Evolutionary conservation across 768 basidiomycete genomes (phyloP), one percentile per base, ranked within the genome.

Genomic region (Steccherinum ochraceum): DNA sequence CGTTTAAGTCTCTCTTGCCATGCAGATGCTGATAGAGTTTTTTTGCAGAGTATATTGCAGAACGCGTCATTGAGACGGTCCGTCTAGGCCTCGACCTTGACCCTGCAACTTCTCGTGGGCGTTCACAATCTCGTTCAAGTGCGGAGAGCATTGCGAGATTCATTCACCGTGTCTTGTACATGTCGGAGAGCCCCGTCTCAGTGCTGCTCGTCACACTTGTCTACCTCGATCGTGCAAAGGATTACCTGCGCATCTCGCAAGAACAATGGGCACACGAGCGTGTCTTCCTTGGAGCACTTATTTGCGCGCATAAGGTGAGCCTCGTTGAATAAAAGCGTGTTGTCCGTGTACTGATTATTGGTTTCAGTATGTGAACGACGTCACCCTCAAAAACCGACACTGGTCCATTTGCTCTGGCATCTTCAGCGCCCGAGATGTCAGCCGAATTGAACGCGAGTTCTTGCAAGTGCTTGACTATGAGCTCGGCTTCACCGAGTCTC

Each of bases 261-360:
- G 86, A 89, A 61, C 81, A 87, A 60, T 89, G 87, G 87, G 91
- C 91, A 12, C 75, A 88, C 44, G 90, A 93, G 67, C 83, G 92
- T 35, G 91, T 94, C 30, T 93, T 94, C 69, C 79, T 94, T 43
- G 92, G 91, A 48, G 84, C 90, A 20, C 68, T 93, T 56, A 92
- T 94, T 68, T 75, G 81, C 46, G 89, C 92, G 5, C 84, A 85
- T 69, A 94, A 93, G 75, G 85, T 86, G 63, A 20, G 43, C 39
- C 7, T 16, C n/a, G n/a, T n/a, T n/a, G n/a, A n/a, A n/a, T n/a
- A n/a, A n/a, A n/a, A n/a, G n/a, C n/a, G n/a, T n/a, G n/a, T n/a
- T n/a, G n/a, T n/a, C n/a, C n/a, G n/a, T n/a, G n/a, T n/a, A n/a
- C n/a, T n/a, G n/a, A n/a, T n/a, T n/a, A n/a, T n/a, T n/a, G n/a